Conservation (phyloP, 495 filamentous ascomycete genomes). For the Hypoxylon rickii region DNA sequence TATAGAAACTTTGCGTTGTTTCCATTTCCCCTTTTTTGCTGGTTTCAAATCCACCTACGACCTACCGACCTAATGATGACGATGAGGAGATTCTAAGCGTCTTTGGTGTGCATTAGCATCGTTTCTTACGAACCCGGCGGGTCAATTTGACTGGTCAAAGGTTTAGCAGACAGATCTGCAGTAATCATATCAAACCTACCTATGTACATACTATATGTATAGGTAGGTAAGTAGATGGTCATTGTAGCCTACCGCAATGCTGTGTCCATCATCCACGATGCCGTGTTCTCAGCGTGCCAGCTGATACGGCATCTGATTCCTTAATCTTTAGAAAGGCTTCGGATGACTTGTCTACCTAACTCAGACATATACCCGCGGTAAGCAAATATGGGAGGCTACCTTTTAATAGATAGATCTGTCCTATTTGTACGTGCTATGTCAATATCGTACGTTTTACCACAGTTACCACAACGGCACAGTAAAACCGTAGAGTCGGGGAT, state of each 20-base stretch:
- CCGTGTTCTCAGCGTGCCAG: conserved; percentile 7
- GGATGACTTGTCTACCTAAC: no score
- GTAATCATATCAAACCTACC: conserved; percentile 17
- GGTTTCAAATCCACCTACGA: no score
- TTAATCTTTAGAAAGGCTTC: no score
- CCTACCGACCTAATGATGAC: conserved; percentile 18
- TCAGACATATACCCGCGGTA: no score
- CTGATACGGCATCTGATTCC: no score
- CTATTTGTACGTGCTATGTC: no score
- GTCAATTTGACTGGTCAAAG: conserved; percentile 25
- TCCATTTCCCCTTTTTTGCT: no score
- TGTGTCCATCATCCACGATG: conserved; percentile 13
- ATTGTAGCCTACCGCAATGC: conserved; percentile 23
- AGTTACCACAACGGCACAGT: no score
- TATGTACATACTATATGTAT: neutral
- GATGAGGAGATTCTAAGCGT: conserved; percentile 8
- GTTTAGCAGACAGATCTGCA: conserved; percentile 26
- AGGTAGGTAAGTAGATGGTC: neutral
- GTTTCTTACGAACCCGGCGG: conserved; percentile 15
- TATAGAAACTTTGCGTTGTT: no score
- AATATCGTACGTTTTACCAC: no score
- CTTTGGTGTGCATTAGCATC: conserved; percentile 30
- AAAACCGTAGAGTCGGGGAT: conserved; percentile 9
- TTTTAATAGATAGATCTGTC: no score
- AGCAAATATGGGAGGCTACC: neutral